Conservation (phyloP, 371 early-diverging fungal genomes). For the Mortierella sp. region DNA sequence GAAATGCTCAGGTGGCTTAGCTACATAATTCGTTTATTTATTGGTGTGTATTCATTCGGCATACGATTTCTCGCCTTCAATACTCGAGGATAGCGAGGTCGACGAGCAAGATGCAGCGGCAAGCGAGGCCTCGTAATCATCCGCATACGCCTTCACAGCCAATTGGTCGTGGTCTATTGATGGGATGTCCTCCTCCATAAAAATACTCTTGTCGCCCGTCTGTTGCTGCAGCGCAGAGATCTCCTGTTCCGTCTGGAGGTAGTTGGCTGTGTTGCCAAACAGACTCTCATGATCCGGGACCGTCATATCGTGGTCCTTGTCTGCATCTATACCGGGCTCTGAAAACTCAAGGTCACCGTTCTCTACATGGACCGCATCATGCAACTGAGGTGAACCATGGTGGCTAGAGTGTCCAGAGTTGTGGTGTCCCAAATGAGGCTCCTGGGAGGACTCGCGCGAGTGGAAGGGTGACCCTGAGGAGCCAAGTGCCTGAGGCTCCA, state of each 20-base stretch:
- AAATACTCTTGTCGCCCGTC: conserved; percentile 17
- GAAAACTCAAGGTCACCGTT: conserved; percentile 9
- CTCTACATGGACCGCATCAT: background rate
- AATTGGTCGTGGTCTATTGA: conserved; percentile 35
- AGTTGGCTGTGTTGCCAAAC: conserved; percentile 44
- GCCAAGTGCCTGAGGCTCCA: background rate
- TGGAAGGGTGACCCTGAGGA: background rate
- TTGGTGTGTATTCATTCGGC: background rate
- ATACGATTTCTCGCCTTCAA: conserved; percentile 22
- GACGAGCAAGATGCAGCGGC: conserved; percentile 39
- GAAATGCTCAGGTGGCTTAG: background rate
- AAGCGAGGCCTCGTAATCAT: conserved; percentile 38
- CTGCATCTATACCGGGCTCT: conserved; percentile 14
- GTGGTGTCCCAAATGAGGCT: background rate
- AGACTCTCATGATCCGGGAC: conserved; percentile 43
- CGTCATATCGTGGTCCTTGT: conserved; percentile 34
- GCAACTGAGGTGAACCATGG: conserved; percentile 1
- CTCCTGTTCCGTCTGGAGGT: conserved; percentile 41
- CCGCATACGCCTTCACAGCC: conserved; percentile 43
- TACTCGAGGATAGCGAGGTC: conserved; percentile 27
- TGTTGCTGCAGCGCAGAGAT: conserved; percentile 40
- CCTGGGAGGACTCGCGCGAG: conserved; percentile 10
- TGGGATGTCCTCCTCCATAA: conserved; percentile 40
- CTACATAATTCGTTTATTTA: background rate
- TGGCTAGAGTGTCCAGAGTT: background rate